phyloP scores from a whole-genome alignment of 2,329 filamentous ascomycete species.

The Epichloe bromicola region DNA sequence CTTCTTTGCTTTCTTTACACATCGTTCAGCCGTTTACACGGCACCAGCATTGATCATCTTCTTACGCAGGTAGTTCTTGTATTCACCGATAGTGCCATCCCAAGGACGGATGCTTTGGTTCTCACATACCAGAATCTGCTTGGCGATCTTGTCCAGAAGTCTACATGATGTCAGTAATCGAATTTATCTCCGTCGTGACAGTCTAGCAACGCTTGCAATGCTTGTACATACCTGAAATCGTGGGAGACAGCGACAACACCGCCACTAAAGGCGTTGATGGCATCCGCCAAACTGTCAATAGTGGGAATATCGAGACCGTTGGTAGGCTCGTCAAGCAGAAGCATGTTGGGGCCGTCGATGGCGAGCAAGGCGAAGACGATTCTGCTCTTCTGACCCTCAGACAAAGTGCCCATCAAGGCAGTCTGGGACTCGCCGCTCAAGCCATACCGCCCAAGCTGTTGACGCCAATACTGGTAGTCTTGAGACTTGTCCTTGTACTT shows the following conservation, averaged over 20 bases:
- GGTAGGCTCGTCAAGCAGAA: conserved; percentile 94
- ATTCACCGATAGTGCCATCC: conserved; percentile 80
- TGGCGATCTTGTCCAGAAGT: conserved; percentile 97
- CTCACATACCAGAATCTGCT: conserved; percentile 98
- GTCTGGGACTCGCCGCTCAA: conserved; percentile 89
- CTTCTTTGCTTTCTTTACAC: conserved; percentile 1
- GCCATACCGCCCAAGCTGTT: conserved; percentile 91
- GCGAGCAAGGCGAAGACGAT: conserved; percentile 95
- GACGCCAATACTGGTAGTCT: conserved; percentile 98
- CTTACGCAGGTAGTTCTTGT: conserved; percentile 98
- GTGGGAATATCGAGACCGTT: conserved; percentile 99
- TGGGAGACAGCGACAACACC: conserved; percentile 97
- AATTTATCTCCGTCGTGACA: not conserved
- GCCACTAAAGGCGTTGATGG: conserved; percentile 90
- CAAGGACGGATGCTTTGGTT: conserved; percentile 87
- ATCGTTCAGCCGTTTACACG: conserved; percentile 47
- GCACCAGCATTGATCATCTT: conserved; percentile 90
- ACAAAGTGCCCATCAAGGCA: conserved; percentile 92
- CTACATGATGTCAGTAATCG: conserved; percentile 30
- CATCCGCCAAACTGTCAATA: conserved; percentile 93
- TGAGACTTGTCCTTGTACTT: conserved; percentile 83
- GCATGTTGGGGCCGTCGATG: conserved; percentile 94
- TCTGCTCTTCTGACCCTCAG: conserved; percentile 94
- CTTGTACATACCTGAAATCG: conserved; percentile 75
- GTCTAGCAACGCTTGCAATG: not conserved